Base-by-base conservation (phyloP, 83 land plant genomes). In the Picea engelmannii region DNA sequence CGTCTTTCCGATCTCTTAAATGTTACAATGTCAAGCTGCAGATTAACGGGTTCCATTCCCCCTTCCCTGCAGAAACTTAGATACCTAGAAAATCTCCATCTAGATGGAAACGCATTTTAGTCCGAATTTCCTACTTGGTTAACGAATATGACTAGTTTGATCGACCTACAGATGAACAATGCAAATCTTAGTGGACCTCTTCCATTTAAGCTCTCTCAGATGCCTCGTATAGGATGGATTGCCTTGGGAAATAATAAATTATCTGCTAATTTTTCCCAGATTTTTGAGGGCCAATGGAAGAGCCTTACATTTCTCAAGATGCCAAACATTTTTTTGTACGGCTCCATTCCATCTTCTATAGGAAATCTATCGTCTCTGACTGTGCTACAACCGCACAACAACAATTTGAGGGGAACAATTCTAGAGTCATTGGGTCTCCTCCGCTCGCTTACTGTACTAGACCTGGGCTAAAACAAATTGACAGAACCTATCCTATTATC, bases 391-490 rank as follows among this genome's bases (percentile, higher is more conserved):
- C 59, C 91, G n/a, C 87, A 91, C 80, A 83, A 66, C 1, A 94
- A 94, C 76, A 78, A 79, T 0, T 78, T 94, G 62, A 61, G 88
- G 23, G 96, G 96, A 38, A 65, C 85, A 1, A 89, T 92, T 49
- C n/a, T n/a, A n/a, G n/a, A n/a, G n/a, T n/a, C n/a, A n/a, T n/a
- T n/a, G n/a, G n/a, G n/a, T n/a, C n/a, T 62, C 1, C 81, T 92
- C 12, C 82, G 63, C 9, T 24, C 63, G 64, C 83, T 94, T 2
- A 83, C 79, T 7, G 86, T 89, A 10, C 71, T 94, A 66, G 96
- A 94, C 66, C 81, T 92, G 58, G 87, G 95, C 81, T 85, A 87
- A 68, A 94, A 94, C 70, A 79, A 23, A 27, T 81, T 94, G 66
- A 68, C 93, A 25, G 90, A 90, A 1, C 85, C 90, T 2, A 64